Base-by-base conservation (phyloP, 176 grass and related monocot species). In the Areca catechu region DNA sequence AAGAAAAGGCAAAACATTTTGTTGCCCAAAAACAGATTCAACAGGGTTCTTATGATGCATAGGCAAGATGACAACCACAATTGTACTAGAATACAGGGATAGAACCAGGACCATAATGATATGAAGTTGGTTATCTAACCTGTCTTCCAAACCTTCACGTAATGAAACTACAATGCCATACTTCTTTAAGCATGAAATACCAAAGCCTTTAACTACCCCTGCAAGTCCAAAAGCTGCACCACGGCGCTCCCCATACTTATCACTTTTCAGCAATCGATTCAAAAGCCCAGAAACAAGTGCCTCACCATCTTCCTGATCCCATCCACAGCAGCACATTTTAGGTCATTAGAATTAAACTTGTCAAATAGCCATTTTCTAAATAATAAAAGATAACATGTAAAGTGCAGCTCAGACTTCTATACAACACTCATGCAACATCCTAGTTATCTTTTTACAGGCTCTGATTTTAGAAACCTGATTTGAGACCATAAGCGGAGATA, bases 221-320 rank as follows among this genome's bases (percentile, higher is more conserved):
- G 92, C 92, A 77, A 97, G 92, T 57, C 92, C 92, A 73, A 97
- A 97, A 58, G 92, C 92, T 69, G 92, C 86, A 71, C 92, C 92
- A 47, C 86, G 92, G 19, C 86, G 80, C 29, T 91, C 92, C 27
- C 92, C 92, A 63, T 97, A 97, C 55, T 91, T 97, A 24, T 97
- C 92, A 60, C 80, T 85, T 79, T 80, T 91, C 80, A 91, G 78
- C 86, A 97, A 78, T 55, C 76, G 76, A 79, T 97, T 83, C 76
- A 91, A 25, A 24, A 97, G 78, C 69, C 72, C 76, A 18, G 83
- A 90, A 61, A 85, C 80, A 73, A 97, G 83, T 71, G 81, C 69
- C 77, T 88, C 86, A 30, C 75, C 86, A 65, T 97, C 86, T 77
- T 97, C 80, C 92, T 97, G 73, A 72, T 59, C 47, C 56, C 9